Evolutionary conservation across 2,329 filamentous ascomycete species (phyloP).

Genomic region (Paecilomyces dactylethromorphus): DNA sequence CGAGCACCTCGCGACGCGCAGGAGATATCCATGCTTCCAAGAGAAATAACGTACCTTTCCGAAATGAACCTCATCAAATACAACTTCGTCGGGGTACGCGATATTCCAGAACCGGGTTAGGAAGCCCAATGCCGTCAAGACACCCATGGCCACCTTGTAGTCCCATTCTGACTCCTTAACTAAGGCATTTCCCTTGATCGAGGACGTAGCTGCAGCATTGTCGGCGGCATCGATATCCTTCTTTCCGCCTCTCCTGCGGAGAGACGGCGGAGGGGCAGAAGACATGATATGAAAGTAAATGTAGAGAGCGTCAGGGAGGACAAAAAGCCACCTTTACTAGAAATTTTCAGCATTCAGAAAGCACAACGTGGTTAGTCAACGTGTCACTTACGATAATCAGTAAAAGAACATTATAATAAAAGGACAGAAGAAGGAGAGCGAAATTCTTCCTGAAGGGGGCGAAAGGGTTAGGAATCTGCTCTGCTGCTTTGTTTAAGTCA

Average conservation of each 20-base stretch:
- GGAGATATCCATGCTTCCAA: neutral
- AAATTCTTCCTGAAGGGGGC: neutral
- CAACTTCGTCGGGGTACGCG: constrained; percentile 88
- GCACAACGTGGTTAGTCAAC: neutral
- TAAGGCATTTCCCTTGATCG: constrained; percentile 6
- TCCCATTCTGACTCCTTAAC: constrained; percentile 60
- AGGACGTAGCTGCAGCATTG: constrained; percentile 14
- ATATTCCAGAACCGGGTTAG: constrained; percentile 94
- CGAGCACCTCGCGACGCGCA: neutral
- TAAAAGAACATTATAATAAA: constrained; percentile 1
- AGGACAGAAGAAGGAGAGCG: neutral
- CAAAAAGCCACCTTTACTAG: constrained; percentile 7
- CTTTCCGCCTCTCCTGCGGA: constrained; percentile 37
- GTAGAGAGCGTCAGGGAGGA: constrained; percentile 7
- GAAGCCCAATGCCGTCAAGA: constrained; percentile 81
- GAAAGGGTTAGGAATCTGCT: neutral
- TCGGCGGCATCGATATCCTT: constrained; percentile 22
- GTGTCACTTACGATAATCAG: neutral
- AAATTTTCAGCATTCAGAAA: neutral
- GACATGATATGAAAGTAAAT: constrained; percentile 20
- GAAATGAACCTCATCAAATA: constrained; percentile 99
- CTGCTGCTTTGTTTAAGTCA: neutral
- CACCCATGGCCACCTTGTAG: constrained; percentile 68
- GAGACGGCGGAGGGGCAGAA: constrained; percentile 26
- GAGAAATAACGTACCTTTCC: constrained; percentile 67